A percentile compares a stretch with the other conserved stretches of the same genome.
Conservation (phyloP, 306 rosid species). For the Medicago lupulina region DNA sequence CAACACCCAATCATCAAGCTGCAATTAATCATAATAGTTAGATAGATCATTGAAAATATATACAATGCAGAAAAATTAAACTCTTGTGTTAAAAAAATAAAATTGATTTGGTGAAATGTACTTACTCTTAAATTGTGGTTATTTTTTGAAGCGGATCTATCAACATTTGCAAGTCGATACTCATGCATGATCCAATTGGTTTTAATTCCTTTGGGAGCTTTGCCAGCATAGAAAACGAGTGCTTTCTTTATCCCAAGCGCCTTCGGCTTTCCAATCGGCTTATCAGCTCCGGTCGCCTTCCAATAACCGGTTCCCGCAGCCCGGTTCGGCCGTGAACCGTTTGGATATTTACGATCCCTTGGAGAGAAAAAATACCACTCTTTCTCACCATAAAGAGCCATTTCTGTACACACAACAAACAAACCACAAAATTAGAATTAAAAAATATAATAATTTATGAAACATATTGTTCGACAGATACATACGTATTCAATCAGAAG, state of each 20-base stretch:
- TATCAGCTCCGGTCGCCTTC: slow-evolving; percentile 98
- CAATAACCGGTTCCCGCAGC: slow-evolving; percentile 90
- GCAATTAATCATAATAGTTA: slow-evolving; percentile 18
- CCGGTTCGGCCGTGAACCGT: slow-evolving; percentile 97
- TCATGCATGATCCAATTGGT: slow-evolving; percentile 99
- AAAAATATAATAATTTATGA: background rate
- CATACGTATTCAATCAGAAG: too few species aligned
- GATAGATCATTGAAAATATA: background rate
- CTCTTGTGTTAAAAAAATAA: too few species aligned
- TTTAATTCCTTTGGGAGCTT: slow-evolving; percentile 84
- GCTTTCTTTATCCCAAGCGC: slow-evolving; percentile 90
- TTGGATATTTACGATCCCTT: slow-evolving; percentile 87
- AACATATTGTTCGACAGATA: too few species aligned
- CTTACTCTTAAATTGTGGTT: slow-evolving; percentile 67
- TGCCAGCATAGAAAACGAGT: slow-evolving; percentile 88
- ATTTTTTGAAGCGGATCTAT: slow-evolving; percentile 79
- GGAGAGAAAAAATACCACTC: slow-evolving; percentile 99
- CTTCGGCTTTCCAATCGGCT: slow-evolving; percentile 88
- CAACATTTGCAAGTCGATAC: slow-evolving; percentile 94
- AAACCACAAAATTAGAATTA: background rate
- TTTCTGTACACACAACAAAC: slow-evolving; percentile 44
- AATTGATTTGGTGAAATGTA: background rate
- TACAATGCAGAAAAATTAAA: too few species aligned
- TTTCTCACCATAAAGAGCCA: slow-evolving; percentile 83
- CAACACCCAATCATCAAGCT: slow-evolving; percentile 97